Evolutionary conservation across 169 alveolate species (phyloP), one percentile per base, ranked within the genome.

Genomic region (Cryptosporidium viatorum): DNA sequence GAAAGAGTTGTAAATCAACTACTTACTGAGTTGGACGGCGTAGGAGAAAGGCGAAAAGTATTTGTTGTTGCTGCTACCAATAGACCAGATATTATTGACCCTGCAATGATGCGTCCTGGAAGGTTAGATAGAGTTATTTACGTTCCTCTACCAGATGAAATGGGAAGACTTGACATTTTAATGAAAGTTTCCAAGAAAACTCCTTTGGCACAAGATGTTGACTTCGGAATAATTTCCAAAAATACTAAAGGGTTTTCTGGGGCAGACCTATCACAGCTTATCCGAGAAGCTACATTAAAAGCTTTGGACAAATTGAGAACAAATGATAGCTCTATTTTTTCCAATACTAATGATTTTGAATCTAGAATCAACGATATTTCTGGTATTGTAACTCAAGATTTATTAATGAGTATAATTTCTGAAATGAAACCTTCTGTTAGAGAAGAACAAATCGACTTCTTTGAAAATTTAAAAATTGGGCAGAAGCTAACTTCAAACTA

Each of bases 91-190:
- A 97, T 97, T 31, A 97, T 99, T 60, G 99, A 99, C 92, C 98
- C 99, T 0, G 99, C 99, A 5, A 96, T 99, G 96, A 93, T 99
- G 73, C 93, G 99, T 62, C 99, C 99, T n/a, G 99, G 99, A 21
- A 93, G 99, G 70, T 91, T 97, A 35, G 99, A 97, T 92, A 94
- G 93, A 23, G 85, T 91, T 69, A 86, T 95, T 68, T 98, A 97
- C 93, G 99, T 99, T n/a, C 99, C 99, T 8, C 93, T 99, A 59
- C 99, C 99, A 23, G 96, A 94, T 73, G 94, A 89, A 84, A 95
- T 86, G 33, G 99, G 98, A 33, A 94, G 99, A 73, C 91, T 91
- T 41, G 96, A 95, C 67, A 98, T 97, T 48, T 91, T 97, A 39
- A 89, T 92, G 73, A 95, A 98, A 60, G 68, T 96, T 35, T 86